Percentiles rank a stretch among this genome's conserved stretches.
These are phyloP conservation scores for Plasmodium cynomolgi DNA, from an alignment of 169 alveolate genomes.

Conservation along the genomic window DNA sequence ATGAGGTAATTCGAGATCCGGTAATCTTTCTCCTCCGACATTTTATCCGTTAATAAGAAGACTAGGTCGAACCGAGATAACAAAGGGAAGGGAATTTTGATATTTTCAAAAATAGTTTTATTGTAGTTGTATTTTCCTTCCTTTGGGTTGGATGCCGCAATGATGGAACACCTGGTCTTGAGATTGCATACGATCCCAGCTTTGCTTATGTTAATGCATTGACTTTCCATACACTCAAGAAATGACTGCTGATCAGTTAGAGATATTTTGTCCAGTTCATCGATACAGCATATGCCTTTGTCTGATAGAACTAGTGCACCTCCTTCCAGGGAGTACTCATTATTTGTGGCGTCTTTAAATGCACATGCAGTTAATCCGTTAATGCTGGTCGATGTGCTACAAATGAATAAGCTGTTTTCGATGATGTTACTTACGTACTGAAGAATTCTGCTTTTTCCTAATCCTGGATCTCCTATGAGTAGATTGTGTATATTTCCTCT, in stretches of 20 bases:
- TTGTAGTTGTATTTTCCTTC: conserved; percentile 78
- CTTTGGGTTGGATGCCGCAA: conserved; percentile 83
- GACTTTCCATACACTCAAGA: conserved; percentile 95
- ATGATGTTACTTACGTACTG: conserved; percentile 77
- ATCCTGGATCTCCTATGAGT: conserved; percentile 82
- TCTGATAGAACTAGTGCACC: conserved; percentile 95
- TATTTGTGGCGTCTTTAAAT: conserved; percentile 84
- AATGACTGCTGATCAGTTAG: conserved; percentile 88
- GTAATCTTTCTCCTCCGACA: conserved; percentile 59
- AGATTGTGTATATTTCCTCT: conserved; percentile 80
- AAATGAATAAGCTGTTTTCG: conserved; percentile 73
- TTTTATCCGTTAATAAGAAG: conserved; percentile 67
- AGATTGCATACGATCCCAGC: conserved; percentile 87
- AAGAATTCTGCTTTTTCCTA: conserved; percentile 79
- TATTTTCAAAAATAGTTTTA: conserved; percentile 76
- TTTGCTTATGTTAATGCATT: conserved; percentile 88
- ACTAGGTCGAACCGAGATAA: conserved; percentile 87
- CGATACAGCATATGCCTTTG: conserved; percentile 95
- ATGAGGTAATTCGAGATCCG: conserved; percentile 45
- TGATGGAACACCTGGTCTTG: conserved; percentile 80
- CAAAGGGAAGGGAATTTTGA: conserved; percentile 84
- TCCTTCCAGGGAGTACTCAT: conserved; percentile 92
- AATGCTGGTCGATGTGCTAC: conserved; percentile 90
- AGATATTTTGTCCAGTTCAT: conserved; percentile 89
- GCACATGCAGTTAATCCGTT: conserved; percentile 93